Percentiles rank a stretch among this genome's conserved stretches.
These are phyloP conservation scores for Diaporthe citri DNA, from an alignment of 2,329 filamentous ascomycete genomes.

Conservation along the genomic window DNA sequence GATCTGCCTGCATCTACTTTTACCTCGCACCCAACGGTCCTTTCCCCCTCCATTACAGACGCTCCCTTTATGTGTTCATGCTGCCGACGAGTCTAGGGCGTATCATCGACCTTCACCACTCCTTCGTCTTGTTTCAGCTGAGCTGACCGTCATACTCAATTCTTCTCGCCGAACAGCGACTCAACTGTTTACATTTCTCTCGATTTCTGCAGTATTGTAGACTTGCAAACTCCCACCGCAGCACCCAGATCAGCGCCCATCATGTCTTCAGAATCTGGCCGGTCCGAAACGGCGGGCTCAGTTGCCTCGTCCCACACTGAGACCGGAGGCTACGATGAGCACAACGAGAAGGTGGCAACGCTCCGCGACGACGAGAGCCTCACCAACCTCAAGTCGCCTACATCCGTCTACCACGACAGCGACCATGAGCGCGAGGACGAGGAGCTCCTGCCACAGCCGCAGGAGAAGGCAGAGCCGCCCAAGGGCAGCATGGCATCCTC, in stretches of 20 bases:
- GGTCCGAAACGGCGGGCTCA: conserved; percentile 47
- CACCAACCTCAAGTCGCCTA: conserved; percentile 47
- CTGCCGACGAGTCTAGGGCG: conserved; percentile 4
- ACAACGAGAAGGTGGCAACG: conserved; percentile 50
- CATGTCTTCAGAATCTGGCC: conserved; percentile 44
- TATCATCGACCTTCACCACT: conserved; percentile 4
- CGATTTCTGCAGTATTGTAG: neutral
- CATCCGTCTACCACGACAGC: conserved; percentile 47
- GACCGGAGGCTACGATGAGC: conserved; percentile 48
- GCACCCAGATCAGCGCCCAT: neutral
- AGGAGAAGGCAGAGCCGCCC: conserved; percentile 51
- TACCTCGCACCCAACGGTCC: conserved; percentile 1
- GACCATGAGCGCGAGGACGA: conserved; percentile 56
- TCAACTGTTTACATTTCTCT: neutral
- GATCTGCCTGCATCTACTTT: neutral
- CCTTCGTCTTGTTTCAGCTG: conserved; percentile 25
- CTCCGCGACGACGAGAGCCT: conserved; percentile 50
- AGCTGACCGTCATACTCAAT: conserved; percentile 7
- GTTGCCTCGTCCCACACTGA: conserved; percentile 52
- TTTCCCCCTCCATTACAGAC: neutral
- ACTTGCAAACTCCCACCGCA: neutral
- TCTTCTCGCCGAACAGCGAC: neutral
- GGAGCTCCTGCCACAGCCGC: conserved; percentile 52
- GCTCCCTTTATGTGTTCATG: conserved; percentile 25
- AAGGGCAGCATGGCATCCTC: conserved; percentile 54